A percentile compares a stretch with the other conserved stretches of the same genome.
Conservation (phyloP, 768 basidiomycete genomes). For the Leccinellum rugosiceps region DNA sequence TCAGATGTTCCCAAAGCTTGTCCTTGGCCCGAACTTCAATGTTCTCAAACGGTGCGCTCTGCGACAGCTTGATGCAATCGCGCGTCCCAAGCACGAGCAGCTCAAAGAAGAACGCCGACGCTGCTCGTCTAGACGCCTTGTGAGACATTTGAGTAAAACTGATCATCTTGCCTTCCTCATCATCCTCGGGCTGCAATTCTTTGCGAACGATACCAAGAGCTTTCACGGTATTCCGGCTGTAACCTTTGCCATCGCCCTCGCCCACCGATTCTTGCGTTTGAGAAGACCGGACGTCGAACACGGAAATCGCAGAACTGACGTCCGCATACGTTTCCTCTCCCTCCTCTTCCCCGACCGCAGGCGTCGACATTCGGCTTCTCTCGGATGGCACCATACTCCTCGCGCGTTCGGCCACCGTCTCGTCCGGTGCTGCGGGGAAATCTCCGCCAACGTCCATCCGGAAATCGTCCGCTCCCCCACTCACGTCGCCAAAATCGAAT, state of each 20-base stretch:
- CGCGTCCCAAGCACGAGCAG: constrained; percentile 90
- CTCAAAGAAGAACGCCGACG: constrained; percentile 97
- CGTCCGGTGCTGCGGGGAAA: constrained; percentile 33
- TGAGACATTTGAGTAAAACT: constrained; percentile 79
- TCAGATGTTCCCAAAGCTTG: constrained; percentile 78
- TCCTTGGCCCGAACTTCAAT: constrained; percentile 81
- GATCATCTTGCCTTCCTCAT: constrained; percentile 54
- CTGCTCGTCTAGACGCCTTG: constrained; percentile 88
- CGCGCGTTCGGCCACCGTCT: constrained; percentile 34
- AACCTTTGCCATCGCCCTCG: constrained; percentile 64
- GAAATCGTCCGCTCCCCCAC: constrained; percentile 59
- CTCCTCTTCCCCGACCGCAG: constrained; percentile 59
- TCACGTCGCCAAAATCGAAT: constrained; percentile 62
- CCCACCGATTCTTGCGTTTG: constrained; percentile 44
- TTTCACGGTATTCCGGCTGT: constrained; percentile 86
- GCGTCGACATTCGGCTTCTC: constrained; percentile 64
- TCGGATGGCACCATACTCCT: constrained; percentile 55
- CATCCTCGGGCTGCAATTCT: constrained; percentile 59
- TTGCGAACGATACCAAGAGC: constrained; percentile 73
- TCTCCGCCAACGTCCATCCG: constrained; percentile 63
- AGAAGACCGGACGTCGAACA: constrained; percentile 67
- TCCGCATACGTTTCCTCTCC: constrained; percentile 68
- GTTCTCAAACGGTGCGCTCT: constrained; percentile 75
- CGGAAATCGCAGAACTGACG: constrained; percentile 71
- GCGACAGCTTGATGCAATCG: constrained; percentile 82